Base-by-base conservation (phyloP, 2,329 filamentous ascomycete species). In the Ophioceras dolichostomum region DNA sequence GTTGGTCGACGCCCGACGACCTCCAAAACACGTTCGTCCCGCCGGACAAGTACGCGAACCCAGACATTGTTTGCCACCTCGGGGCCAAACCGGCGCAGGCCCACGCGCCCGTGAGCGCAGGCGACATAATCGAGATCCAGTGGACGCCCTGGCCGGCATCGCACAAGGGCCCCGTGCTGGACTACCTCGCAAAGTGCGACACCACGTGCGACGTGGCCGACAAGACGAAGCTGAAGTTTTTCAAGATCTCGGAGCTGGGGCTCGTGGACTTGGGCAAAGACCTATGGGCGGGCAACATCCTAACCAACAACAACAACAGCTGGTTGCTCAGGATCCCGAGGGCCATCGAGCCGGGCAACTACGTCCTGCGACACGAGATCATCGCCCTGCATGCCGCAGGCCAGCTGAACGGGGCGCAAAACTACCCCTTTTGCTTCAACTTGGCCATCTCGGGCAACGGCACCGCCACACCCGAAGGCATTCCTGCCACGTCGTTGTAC, bases 311-410 rank as follows among this genome's bases (percentile, higher is more conserved):
- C 49, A 70, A 69, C 54, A 64, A 65, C 52, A 65, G 56, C 41
- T 68, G 64, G 60, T 60, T 59, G 39, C 56, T 67, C 18, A 62
- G 59, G 33, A 62, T 71, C 35, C 68, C 68, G 19, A 47, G 49
- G 32, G 50, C 49, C 42, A 60, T 70, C 36, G 59, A 56, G 12
- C 54, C 63, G 5, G 67, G 67, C 2, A 67, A 66, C 49, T 71
- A 70, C 41, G 64, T 71, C 30, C 54, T 71, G 35, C 59, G 67
- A 30, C 64, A 68, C 44, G 67, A 71, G 52, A 68, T 68, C 43
- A 68, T 70, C 33, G 44, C 42, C 3, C 45, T 46, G 35, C 45
- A 45, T 41, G 37, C 37, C 13, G 41, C 40, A 21, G 41, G 45
- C 27, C 24, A 40, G 24, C 22, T 38, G 33, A 43, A 45, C 36